Evolutionary conservation across 805 yeast species (phyloP).

Genomic region (Kazachstania psychrophila): DNA sequence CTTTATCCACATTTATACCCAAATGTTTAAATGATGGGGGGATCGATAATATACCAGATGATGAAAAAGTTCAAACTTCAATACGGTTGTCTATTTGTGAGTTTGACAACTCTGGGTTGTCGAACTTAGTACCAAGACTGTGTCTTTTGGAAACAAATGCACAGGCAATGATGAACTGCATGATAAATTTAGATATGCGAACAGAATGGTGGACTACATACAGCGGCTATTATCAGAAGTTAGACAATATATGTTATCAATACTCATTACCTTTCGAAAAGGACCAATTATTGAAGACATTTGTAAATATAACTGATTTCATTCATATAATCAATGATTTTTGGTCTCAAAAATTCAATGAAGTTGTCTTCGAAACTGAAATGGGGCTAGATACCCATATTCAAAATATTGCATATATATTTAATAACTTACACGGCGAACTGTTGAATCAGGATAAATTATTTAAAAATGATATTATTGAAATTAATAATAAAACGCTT

Average conservation of each 20-base stretch:
- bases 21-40: constrained; percentile 33
- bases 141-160: constrained; percentile 3
- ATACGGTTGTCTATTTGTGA: constrained; percentile 46
- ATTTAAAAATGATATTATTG: background rate
- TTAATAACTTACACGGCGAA: background rate
- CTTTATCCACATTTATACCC: constrained; percentile 34
- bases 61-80: constrained; percentile 34
- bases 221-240: constrained; percentile 52
- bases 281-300: constrained; percentile 39
- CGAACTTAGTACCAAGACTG: constrained; percentile 5
- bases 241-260: constrained; percentile 45
- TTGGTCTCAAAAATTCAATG: constrained; percentile 8
- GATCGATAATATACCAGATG: constrained; percentile 31
- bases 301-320: constrained; percentile 38
- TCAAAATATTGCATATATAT: background rate
- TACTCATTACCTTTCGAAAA: constrained; percentile 44
- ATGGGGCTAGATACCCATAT: background rate
- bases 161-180: constrained; percentile 30
- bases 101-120: constrained; percentile 39
- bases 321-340: constrained; percentile 18
- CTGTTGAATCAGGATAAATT: background rate
- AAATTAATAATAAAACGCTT: background rate
- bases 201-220: constrained; percentile 69
- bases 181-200: constrained; percentile 33
- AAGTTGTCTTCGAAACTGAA: constrained; percentile 5